Conservation (phyloP, 768 basidiomycete genomes). For the Leccinum imitatum region DNA sequence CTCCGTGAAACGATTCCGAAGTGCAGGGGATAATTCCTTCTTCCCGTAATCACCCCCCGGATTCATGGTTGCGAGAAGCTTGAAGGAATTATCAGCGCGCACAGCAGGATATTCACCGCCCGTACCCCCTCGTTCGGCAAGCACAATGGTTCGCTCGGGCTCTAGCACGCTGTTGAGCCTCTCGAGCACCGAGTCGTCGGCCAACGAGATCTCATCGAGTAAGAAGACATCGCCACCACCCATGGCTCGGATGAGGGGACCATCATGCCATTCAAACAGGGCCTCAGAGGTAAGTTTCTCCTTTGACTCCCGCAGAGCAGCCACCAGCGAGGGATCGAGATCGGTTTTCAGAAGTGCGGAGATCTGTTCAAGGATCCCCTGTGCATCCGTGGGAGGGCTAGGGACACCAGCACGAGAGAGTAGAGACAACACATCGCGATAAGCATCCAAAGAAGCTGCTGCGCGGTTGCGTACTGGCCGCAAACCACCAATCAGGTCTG, state of each 20-base stretch:
- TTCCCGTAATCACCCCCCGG: constrained; percentile 99
- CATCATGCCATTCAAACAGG: constrained; percentile 96
- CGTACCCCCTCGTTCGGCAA: constrained; percentile 89
- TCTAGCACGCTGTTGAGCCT: constrained; percentile 97
- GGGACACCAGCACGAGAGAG: constrained; percentile 44
- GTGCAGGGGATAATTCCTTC: constrained; percentile 95
- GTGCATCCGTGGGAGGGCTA: constrained; percentile 21
- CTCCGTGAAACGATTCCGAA: constrained; percentile 97
- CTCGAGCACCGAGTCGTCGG: constrained; percentile 97
- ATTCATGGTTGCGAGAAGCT: constrained; percentile 97
- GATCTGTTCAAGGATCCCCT: constrained; percentile 29
- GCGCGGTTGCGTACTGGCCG: constrained; percentile 82
- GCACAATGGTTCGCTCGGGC: constrained; percentile 79
- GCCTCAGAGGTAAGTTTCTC: constrained; percentile 56
- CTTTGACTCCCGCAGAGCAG: constrained; percentile 42
- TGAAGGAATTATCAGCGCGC: constrained; percentile 66
- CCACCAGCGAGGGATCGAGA: constrained; percentile 32
- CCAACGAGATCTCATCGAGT: constrained; percentile 95
- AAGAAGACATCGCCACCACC: constrained; percentile 78
- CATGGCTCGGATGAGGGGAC: constrained; percentile 96
- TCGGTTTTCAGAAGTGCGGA: constrained; percentile 21
- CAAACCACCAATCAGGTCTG: constrained; percentile 92
- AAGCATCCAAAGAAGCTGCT: constrained; percentile 48
- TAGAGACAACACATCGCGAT: constrained; percentile 41
- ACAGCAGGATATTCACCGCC: constrained; percentile 67